Base-by-base conservation (phyloP, 164 flowering plant genomes). In the Nymphaea thermarum region DNA sequence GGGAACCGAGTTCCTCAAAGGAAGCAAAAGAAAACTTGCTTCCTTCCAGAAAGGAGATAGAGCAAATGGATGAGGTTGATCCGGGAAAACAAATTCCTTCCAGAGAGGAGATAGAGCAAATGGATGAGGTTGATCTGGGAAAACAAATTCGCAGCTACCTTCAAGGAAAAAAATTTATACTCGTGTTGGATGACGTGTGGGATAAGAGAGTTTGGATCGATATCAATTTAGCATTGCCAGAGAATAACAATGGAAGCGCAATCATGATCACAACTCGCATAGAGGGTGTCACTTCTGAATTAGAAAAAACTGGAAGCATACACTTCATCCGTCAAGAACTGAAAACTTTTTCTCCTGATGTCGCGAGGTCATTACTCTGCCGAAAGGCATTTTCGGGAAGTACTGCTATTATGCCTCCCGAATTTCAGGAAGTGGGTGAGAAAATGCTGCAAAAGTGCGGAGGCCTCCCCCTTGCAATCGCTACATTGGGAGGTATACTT, bases 101-200 rank as follows among this genome's bases (percentile, higher is more conserved):
- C 36, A 25, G 36, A 25, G 36, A 25, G 36, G 36, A 25, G 36
- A 25, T 25, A 25, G 36, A 25, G 36, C 36, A 25, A 25, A 47
- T 47, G 5, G 5, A 47, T 47, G 55, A 47, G 12, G 7, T 6
- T 47, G 55, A 4, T 2, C 55, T 47, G 2, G 2, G 4, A 47
- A 47, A 5, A 47, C 11, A 47, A 47, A 47, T 47, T 47, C 11
- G 4, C 11, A 47, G 12, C 12, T 47, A 47, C 12, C 55, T 47
- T 47, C 55, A 65, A 59, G 47, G 41, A 36, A 57, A 63, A 15
- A 76, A 67, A 10, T 77, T 71, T 25, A 47, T 79, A 7, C 42
- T 82, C 4, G 75, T 82, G 11, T 5, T 80, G 42, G 86, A 80
- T 63, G 81, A 82, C 51, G 70, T 80, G 14, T 82, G 83, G 83